Conservation (phyloP, 768 basidiomycete genomes). For the Suillus subluteus region DNA sequence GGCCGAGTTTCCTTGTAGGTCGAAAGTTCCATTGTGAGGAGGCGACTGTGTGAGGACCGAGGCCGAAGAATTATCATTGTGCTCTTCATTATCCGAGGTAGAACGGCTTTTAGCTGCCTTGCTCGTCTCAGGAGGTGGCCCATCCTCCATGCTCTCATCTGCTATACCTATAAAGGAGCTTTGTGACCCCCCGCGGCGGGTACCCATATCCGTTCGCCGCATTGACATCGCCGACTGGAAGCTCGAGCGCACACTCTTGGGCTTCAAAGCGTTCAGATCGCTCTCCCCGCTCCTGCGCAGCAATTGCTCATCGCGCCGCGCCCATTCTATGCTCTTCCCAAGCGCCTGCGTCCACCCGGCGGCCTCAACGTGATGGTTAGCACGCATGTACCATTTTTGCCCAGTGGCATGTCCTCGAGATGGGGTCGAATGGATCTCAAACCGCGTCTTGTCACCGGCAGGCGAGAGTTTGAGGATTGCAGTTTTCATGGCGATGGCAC, state of each 20-base stretch:
- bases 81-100: slow-evolving; percentile 25
- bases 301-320: slow-evolving; percentile 45
- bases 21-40: slow-evolving; percentile 62
- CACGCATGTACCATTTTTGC: slow-evolving; percentile 84
- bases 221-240: slow-evolving; percentile 32
- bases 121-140: slow-evolving; percentile 7
- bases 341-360: slow-evolving; percentile 86
- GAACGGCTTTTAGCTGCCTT: neutral
- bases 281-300: slow-evolving; percentile 51
- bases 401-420: slow-evolving; percentile 47
- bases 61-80: slow-evolving; percentile 50
- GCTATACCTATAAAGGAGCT: slow-evolving; percentile 26
- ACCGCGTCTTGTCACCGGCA: slow-evolving; percentile 65
- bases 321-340: slow-evolving; percentile 72
- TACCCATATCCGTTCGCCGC: slow-evolving; percentile 28
- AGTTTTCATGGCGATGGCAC: slow-evolving; percentile 85
- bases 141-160: slow-evolving; percentile 22
- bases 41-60: slow-evolving; percentile 47
- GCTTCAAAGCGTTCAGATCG: slow-evolving; percentile 43
- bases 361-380: slow-evolving; percentile 88
- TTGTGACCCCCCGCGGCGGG: slow-evolving; percentile 28
- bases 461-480: slow-evolving; percentile 63
- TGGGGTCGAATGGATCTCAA: slow-evolving; percentile 77
- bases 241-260: slow-evolving; percentile 33
- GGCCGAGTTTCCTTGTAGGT: slow-evolving; percentile 69